phyloP scores from a whole-genome alignment of 2,329 filamentous ascomycete species.

The Elsinoe australis region DNA sequence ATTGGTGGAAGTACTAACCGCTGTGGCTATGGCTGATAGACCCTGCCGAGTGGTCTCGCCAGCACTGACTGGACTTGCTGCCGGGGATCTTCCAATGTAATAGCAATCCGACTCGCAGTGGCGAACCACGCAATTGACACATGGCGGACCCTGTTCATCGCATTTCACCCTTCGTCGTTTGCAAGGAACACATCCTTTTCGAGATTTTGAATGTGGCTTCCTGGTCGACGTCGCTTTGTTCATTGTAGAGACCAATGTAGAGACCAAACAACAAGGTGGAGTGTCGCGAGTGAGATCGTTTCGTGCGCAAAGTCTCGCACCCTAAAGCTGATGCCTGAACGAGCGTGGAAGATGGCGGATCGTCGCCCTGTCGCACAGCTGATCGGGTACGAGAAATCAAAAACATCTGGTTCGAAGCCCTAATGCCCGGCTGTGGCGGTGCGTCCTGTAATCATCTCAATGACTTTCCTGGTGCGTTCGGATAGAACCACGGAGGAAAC shows the following conservation, averaged over 20 bases:
- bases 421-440: too few relatives aligned
- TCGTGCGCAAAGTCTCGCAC: too few relatives aligned
- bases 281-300: too few relatives aligned
- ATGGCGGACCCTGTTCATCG: constrained; percentile 9
- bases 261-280: too few relatives aligned
- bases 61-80: background rate
- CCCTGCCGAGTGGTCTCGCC: background rate
- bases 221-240: background rate
- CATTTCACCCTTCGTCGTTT: constrained; percentile 3
- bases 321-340: too few relatives aligned
- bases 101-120: background rate
- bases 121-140: background rate
- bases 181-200: constrained; percentile 4
- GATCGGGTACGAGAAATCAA: too few relatives aligned
- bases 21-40: background rate
- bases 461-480: too few relatives aligned
- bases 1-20: background rate
- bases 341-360: too few relatives aligned
- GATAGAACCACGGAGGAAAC: too few relatives aligned
- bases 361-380: too few relatives aligned
- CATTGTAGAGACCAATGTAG: background rate
- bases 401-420: too few relatives aligned
- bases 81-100: background rate
- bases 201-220: constrained; percentile 8
- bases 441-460: too few relatives aligned